Evolutionary conservation across 768 basidiomycete species (phyloP), one percentile per base, ranked within the genome.

Genomic region (Podaxis sp.): DNA sequence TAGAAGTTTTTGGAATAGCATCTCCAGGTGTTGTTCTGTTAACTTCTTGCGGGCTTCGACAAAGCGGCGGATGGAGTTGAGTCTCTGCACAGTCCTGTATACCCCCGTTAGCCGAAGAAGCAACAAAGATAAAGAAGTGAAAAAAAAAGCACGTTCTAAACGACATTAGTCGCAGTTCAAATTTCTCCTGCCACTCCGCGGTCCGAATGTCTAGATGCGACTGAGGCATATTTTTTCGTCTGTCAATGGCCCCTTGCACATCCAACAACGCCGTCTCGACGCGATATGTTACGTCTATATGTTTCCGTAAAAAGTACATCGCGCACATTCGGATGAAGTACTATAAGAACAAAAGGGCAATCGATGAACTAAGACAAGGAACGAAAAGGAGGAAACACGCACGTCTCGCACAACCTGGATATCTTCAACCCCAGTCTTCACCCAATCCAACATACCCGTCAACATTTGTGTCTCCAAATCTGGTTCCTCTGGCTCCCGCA

Each of bases 1-100:
- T 56, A 69, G 67, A 56, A 76, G 64, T 69, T 77, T 79, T 44
- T 67, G 62, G 37, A 75, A 63, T 32, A 73, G 67, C 48, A 64
- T 65, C 18, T 61, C 65, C 13, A 68, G 64, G 56, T 72, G 73
- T 32, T 69, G 66, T 55, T 69, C 67, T n/a, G 68, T 70, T 54
- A 70, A 64, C n/a, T 67, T 54, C 16, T 18, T 62, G 40, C 67
- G 68, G 14, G 56, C 61, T 44, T 72, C 71, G 40, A 72, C 62
- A 32, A 70, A 65, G 25, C 64, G 64, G 40, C 70, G 65, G 57
- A 75, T 63, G 52, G 66, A 63, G 44, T 63, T 60, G 27, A 75
- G 64, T 55, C 73, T 67, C 55, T 70, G 64, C n/a, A 75, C 64
- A 32, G 72, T 73, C 58, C 74, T 75, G 55, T 40, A 36, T 55